phyloP scores from a whole-genome alignment of 768 basidiomycete species.

The Naganishia kalamii region DNA sequence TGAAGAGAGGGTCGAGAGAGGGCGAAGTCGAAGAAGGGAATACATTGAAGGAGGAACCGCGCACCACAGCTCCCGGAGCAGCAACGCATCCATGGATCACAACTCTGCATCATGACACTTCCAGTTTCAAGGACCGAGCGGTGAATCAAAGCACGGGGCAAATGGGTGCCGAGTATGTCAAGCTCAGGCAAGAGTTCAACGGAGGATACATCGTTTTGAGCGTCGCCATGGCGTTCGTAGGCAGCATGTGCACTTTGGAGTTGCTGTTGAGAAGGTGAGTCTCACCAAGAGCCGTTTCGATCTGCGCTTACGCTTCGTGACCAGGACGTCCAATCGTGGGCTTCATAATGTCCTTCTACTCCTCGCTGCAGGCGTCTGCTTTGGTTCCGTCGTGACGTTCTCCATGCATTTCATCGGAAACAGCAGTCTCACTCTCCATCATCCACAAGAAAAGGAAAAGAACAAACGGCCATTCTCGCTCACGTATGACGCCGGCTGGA shows the following conservation, averaged over 20 bases:
- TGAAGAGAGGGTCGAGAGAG: no score
- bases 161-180: slow-evolving; percentile 33
- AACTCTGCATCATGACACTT: neutral
- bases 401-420: slow-evolving; percentile 49
- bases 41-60: no score
- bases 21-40: no score
- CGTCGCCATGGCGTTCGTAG: slow-evolving; percentile 42
- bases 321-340: slow-evolving; percentile 43
- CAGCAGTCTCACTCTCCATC: slow-evolving; percentile 42
- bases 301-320: neutral
- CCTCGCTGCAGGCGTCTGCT: slow-evolving; percentile 40
- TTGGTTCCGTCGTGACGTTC: slow-evolving; percentile 47
- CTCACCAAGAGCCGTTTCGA: neutral
- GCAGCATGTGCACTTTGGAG: slow-evolving; percentile 46
- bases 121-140: neutral
- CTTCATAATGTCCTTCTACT: slow-evolving; percentile 41
- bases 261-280: slow-evolving; percentile 41
- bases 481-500: slow-evolving; percentile 42
- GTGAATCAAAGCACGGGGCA: slow-evolving; percentile 2
- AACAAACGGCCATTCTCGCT: slow-evolving; percentile 32
- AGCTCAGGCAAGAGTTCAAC: slow-evolving; percentile 36
- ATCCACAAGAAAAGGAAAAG: slow-evolving; percentile 27
- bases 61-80: no score
- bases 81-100: neutral
- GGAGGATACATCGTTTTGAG: slow-evolving; percentile 44